Evolutionary conservation across 805 yeast genomes (phyloP), one percentile per base, ranked within the genome.

Genomic region (Cyberlindnera mississippiensis): DNA sequence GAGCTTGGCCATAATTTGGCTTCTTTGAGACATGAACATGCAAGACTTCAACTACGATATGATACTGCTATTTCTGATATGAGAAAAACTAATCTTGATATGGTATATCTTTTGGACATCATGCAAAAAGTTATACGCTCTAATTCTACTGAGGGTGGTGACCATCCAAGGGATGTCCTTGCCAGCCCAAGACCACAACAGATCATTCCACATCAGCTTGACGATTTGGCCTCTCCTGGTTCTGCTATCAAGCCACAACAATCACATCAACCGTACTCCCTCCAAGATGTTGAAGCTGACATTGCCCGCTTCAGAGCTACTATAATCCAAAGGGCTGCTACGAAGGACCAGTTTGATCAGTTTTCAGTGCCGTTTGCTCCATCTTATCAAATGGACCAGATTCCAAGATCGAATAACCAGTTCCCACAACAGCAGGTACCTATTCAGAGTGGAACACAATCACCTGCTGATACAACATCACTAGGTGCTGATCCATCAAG

Each of bases 71-170:
- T 63, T 26, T 75, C 71, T 5, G 79, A 76, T 37, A 52, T 76
- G 43, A 69, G 71, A 28, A 66, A 67, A 40, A 67, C 74, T 14
- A 78, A 76, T 51, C 52, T 68, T 40, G 87, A 80, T 50, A 64
- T 76, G 60, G 71, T 78, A 3, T 68, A 68, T 29, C 44, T 80
- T 8, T 50, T 80, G 10, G 85, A 78, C 17, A 53, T 72, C 36
- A 56, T 72, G 31, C 73, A 70, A 38, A 59, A 50, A 22, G 28
- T 60, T 13, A 52, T 42, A 35, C 45, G 33, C 15, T 29, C 41
- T 4, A 35, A 33, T n/a, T 46, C 28, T 38, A 50, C 38, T 36
- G 56, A 40, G 53, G 28, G n/a, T 12, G 29, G 15, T 12, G 26
- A 18, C 15, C 38, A 32, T 26, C 44, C 48, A 8, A 35, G 7